These are phyloP conservation scores for Sporobolomyces phaffii DNA, from an alignment of 768 basidiomycete species.

Conservation along the genomic window DNA sequence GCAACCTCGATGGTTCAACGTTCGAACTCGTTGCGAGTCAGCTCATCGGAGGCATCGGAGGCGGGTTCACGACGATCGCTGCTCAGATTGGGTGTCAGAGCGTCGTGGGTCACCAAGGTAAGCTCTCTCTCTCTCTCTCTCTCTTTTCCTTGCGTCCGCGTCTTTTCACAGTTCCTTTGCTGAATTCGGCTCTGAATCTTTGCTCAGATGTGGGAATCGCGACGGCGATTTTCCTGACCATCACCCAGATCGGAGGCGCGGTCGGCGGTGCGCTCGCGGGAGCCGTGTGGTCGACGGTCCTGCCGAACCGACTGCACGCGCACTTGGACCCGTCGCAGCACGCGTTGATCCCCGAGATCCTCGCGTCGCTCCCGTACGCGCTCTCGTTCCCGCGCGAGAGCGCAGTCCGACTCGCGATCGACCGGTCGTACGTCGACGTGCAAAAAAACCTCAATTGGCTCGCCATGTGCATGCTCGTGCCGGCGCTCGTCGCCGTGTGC, in stretches of 20 bases:
- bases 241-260: constrained; percentile 42
- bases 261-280: constrained; percentile 41
- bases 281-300: constrained; percentile 39
- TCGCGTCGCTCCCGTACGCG: constrained; percentile 38
- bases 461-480: constrained; percentile 32
- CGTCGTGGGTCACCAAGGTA: constrained; percentile 38
- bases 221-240: constrained; percentile 42
- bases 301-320: constrained; percentile 27
- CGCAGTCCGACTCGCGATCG: constrained; percentile 37
- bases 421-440: constrained; percentile 38
- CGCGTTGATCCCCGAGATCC: constrained; percentile 32
- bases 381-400: constrained; percentile 37
- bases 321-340: constrained; percentile 27
- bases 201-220: constrained; percentile 41
- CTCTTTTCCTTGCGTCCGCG: no score
- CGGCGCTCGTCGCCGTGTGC: constrained; percentile 19
- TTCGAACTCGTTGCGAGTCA: constrained; percentile 39
- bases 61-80: constrained; percentile 39
- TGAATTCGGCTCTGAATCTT: no score
- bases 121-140: neutral
- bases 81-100: constrained; percentile 40
- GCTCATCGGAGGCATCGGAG: constrained; percentile 38
- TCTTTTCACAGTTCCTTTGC: neutral
- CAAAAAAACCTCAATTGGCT: constrained; percentile 35
- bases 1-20: constrained; percentile 39